A percentile compares a stretch with the other conserved stretches of the same genome.
Evolutionary conservation across 2,329 filamentous ascomycete genomes (phyloP).

Genomic region (Domatiomyces catenatus): DNA sequence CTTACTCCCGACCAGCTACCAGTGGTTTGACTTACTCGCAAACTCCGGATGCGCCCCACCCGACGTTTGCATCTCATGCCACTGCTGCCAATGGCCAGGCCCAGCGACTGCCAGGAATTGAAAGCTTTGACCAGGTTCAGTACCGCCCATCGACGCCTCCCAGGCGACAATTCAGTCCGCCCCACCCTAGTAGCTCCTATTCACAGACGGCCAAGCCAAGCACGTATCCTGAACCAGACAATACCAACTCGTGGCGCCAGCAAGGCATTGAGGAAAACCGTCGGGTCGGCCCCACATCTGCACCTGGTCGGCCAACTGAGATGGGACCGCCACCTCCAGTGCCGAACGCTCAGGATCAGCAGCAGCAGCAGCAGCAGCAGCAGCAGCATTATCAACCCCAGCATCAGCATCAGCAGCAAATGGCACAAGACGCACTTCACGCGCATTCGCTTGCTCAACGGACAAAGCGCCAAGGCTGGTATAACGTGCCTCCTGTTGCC

Average conservation of each 20-base stretch:
- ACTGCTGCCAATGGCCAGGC: constrained; percentile 38
- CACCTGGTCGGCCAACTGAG: constrained; percentile 2
- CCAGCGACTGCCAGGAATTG: constrained; percentile 70
- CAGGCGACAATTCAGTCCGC: constrained; percentile 52
- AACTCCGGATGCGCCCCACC: constrained; percentile 48
- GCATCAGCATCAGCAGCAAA: constrained; percentile 8
- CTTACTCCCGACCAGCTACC: constrained; percentile 43
- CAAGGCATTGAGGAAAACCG: constrained; percentile 30
- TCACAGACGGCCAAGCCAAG: constrained; percentile 19
- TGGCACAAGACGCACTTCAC: constrained; percentile 11
- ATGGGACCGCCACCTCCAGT: constrained; percentile 12
- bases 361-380: constrained; percentile 1
- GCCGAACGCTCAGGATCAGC: background rate
- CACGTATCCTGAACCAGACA: constrained; percentile 19
- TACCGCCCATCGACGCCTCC: constrained; percentile 43
- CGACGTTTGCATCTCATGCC: constrained; percentile 38
- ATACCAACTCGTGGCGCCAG: constrained; percentile 29
- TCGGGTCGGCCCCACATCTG: constrained; percentile 5
- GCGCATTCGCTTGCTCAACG: constrained; percentile 7
- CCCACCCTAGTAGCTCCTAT: constrained; percentile 36
- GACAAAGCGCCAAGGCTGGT: constrained; percentile 22
- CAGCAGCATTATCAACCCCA: background rate
- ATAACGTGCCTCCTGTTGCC: constrained; percentile 21
- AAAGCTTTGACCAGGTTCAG: constrained; percentile 70
- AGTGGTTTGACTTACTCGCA: constrained; percentile 64